A percentile compares a stretch with the other conserved stretches of the same genome.
These are phyloP conservation scores for Melocanna baccifera DNA, from an alignment of 176 grass and related monocot genomes.

Conservation along the genomic window DNA sequence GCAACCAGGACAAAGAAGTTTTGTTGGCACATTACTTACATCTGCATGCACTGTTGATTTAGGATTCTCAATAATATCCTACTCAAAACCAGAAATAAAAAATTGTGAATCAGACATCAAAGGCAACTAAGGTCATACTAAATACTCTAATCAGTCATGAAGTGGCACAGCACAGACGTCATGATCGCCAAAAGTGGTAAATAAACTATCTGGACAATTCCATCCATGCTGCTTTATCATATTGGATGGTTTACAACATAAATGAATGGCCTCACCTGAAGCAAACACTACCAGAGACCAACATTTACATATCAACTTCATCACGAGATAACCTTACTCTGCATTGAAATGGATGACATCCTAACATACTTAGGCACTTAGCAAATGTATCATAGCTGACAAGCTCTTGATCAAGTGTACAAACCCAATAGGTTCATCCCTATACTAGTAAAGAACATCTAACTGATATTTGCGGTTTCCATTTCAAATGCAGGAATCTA, in stretches of 20 bases:
- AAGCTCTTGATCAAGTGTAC: background rate
- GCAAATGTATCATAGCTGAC: background rate
- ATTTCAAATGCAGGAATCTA: background rate
- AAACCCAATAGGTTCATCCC: background rate
- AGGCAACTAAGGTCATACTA: constrained; percentile 3
- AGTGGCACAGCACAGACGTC: background rate
- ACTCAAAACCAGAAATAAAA: background rate
- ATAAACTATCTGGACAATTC: background rate
- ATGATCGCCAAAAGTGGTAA: background rate
- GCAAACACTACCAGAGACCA: background rate
- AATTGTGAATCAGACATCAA: background rate
- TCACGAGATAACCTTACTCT: background rate
- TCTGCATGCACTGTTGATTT: background rate
- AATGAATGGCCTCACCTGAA: background rate
- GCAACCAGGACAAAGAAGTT: constrained; percentile 1
- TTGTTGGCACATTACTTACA: background rate
- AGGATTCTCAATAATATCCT: background rate
- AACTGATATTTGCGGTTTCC: background rate
- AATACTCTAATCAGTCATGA: background rate
- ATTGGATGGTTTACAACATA: background rate
- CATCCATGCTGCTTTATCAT: background rate
- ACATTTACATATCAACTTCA: background rate
- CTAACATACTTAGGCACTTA: background rate
- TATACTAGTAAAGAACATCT: background rate
- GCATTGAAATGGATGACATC: background rate